A percentile compares a stretch with the other conserved stretches of the same genome.
Evolutionary conservation across 768 basidiomycete genomes (phyloP).

Genomic region (Mycena rebaudengoi): DNA sequence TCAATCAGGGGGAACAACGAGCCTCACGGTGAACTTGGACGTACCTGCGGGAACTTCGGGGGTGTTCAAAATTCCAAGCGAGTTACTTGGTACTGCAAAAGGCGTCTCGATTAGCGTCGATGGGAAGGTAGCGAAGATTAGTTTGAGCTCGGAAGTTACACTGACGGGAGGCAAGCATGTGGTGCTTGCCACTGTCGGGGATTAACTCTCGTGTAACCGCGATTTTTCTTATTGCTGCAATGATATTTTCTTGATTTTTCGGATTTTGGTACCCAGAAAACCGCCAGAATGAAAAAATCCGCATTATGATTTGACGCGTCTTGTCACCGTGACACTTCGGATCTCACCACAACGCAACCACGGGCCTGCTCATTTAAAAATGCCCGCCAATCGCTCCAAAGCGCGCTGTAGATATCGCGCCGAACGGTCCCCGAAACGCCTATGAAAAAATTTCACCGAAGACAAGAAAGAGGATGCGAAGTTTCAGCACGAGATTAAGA

Average conservation of each 20-base stretch:
- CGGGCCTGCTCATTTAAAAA: too few species aligned
- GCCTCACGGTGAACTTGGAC: conserved; percentile 33
- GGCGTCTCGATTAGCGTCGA: conserved; percentile 24
- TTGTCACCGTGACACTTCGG: too few species aligned
- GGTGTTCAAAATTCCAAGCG: conserved; percentile 34
- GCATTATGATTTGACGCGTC: too few species aligned
- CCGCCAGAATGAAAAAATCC: too few species aligned
- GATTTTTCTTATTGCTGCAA: too few species aligned
- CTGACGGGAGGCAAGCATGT: conserved; percentile 7
- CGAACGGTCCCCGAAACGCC: background rate
- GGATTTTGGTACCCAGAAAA: too few species aligned
- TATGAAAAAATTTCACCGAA: background rate
- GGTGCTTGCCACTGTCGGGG: background rate
- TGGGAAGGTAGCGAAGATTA: conserved; percentile 12
- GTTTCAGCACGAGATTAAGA: background rate
- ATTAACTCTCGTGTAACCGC: too few species aligned
- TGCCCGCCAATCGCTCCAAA: background rate
- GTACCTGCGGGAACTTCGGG: conserved; percentile 44
- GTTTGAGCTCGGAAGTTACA: background rate
- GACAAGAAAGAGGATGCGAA: conserved; percentile 9
- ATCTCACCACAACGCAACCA: too few species aligned
- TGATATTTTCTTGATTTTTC: too few species aligned
- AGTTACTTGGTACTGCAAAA: background rate
- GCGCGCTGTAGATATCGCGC: background rate
- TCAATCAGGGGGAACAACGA: conserved; percentile 3